Percentiles rank a stretch among this genome's conserved stretches.
phyloP scores from a whole-genome alignment of 352 stramenopile genomes.

The Phytophthora meadii region DNA sequence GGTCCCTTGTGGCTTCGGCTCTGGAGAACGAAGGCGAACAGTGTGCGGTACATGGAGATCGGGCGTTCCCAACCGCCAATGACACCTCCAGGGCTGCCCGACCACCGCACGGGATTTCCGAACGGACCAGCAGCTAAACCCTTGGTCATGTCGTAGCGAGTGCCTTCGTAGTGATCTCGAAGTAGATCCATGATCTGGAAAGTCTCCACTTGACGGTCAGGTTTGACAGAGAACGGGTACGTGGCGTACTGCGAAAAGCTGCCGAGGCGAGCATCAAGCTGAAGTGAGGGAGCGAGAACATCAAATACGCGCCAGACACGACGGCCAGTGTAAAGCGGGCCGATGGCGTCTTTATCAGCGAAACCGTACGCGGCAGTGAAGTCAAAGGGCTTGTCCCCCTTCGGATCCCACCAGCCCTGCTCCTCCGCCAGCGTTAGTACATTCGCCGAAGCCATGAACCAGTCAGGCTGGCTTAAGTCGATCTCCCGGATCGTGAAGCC shows the following conservation, averaged over 20 bases:
- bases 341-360: slow-evolving; percentile 60
- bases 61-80: slow-evolving; percentile 85
- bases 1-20: slow-evolving; percentile 35
- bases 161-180: slow-evolving; percentile 92
- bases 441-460: slow-evolving; percentile 91
- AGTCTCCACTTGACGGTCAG: slow-evolving; percentile 64
- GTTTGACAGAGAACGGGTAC: slow-evolving; percentile 91
- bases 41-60: slow-evolving; percentile 93
- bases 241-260: slow-evolving; percentile 72
- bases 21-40: slow-evolving; percentile 86
- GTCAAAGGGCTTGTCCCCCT: slow-evolving; percentile 57
- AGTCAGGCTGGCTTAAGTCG: slow-evolving; percentile 72
- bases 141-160: slow-evolving; percentile 88
- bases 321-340: slow-evolving; percentile 75
- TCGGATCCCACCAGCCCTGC: slow-evolving; percentile 87
- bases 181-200: slow-evolving; percentile 86
- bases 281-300: slow-evolving; percentile 76
- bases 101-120: slow-evolving; percentile 87
- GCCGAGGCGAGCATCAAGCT: slow-evolving; percentile 70
- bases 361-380: slow-evolving; percentile 80
- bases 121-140: slow-evolving; percentile 91
- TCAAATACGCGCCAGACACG: slow-evolving; percentile 92
- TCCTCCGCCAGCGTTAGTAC: slow-evolving; percentile 84
- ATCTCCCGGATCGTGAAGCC: slow-evolving; percentile 94
- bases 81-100: slow-evolving; percentile 54